Evolutionary conservation across 2,329 filamentous ascomycete species (phyloP).

Genomic region (Fusarium phyllophilum): DNA sequence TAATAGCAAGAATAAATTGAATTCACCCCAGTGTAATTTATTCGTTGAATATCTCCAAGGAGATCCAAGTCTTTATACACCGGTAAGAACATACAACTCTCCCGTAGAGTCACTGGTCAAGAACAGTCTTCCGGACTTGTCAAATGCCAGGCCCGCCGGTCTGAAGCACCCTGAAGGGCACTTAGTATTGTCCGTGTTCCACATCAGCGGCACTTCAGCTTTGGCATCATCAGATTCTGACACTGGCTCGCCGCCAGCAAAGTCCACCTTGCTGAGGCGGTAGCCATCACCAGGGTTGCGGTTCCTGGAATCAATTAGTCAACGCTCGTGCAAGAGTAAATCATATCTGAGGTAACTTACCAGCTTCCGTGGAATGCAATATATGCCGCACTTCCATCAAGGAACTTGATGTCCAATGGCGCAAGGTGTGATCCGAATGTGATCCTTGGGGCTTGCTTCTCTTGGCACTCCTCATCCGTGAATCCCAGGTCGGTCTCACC

Average conservation of each 20-base stretch:
- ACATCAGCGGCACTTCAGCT: slow-evolving; percentile 9
- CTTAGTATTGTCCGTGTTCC: background rate
- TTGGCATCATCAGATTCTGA: background rate
- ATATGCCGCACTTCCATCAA: slow-evolving; percentile 3
- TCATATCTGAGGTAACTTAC: background rate
- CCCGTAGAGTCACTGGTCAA: slow-evolving; percentile 8
- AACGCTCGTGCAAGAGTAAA: accelerated
- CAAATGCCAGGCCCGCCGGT: background rate
- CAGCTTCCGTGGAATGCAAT: slow-evolving; percentile 11
- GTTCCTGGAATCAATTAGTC: background rate
- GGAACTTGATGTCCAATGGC: slow-evolving; percentile 3
- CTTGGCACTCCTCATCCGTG: slow-evolving; percentile 6
- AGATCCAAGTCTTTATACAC: background rate
- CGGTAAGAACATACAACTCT: background rate
- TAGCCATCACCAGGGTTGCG: slow-evolving; percentile 12
- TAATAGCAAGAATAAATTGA: background rate
- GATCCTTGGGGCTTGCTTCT: slow-evolving; percentile 1
- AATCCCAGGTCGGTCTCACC: slow-evolving; percentile 10
- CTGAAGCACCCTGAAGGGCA: slow-evolving; percentile 7
- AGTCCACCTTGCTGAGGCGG: slow-evolving; percentile 7
- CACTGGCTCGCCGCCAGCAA: background rate
- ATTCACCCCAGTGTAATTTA: accelerated
- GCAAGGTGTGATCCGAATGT: slow-evolving; percentile 11
- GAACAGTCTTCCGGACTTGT: background rate
- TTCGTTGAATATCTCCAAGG: accelerated